phyloP scores from a whole-genome alignment of 176 grass and related monocot genomes.

The Phragmites australis region DNA sequence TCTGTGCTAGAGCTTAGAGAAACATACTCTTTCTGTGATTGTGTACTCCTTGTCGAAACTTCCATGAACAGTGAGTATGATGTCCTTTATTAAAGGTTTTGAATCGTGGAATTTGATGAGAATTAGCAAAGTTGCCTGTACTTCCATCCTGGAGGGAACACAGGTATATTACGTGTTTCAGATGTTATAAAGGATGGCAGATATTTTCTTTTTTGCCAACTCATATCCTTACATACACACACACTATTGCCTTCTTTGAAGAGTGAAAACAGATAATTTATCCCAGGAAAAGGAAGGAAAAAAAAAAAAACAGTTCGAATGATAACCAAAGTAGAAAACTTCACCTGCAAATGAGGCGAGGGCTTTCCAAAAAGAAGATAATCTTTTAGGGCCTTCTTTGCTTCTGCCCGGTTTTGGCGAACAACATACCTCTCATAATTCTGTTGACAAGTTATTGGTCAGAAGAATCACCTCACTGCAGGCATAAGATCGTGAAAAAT shows the following conservation, averaged over 20 bases:
- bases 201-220: neutral
- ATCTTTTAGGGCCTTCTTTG: slow-evolving; percentile 82
- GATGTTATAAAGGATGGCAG: neutral
- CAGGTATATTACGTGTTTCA: neutral
- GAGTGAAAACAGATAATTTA: neutral
- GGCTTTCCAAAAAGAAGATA: slow-evolving; percentile 81
- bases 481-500: neutral
- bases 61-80: slow-evolving; percentile 50
- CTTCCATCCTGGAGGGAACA: slow-evolving; percentile 63
- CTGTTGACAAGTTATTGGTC: slow-evolving; percentile 48
- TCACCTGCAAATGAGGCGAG: slow-evolving; percentile 52
- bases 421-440: slow-evolving; percentile 68
- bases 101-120: slow-evolving; percentile 49
- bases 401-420: slow-evolving; percentile 78
- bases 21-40: slow-evolving; percentile 63
- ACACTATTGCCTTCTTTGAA: neutral
- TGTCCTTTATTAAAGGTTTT: slow-evolving; percentile 53
- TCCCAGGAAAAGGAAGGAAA: neutral
- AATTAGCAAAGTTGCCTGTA: slow-evolving; percentile 50
- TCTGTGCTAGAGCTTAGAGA: slow-evolving; percentile 1
- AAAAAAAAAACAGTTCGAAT: neutral
- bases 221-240: neutral
- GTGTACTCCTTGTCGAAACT: slow-evolving; percentile 43
- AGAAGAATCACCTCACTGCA: slow-evolving; percentile 10
- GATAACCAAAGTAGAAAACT: neutral